Conservation (phyloP, 2,329 filamentous ascomycete species). For the Xylaria sp. region DNA sequence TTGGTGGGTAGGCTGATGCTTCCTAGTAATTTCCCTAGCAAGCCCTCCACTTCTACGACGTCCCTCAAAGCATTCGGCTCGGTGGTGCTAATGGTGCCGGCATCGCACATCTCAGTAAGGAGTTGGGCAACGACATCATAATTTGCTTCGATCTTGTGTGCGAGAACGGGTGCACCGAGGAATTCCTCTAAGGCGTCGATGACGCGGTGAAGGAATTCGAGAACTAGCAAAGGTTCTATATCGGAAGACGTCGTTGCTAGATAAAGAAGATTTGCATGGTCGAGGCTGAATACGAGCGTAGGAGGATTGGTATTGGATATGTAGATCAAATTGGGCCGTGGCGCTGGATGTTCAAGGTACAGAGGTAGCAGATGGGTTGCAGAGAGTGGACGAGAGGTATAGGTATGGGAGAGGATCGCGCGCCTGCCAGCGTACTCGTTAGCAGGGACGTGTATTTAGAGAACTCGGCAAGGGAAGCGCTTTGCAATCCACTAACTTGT, state of each 20-base stretch:
- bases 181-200: constrained; percentile 96
- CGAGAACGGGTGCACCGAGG: constrained; percentile 85
- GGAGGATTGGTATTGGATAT: constrained; percentile 84
- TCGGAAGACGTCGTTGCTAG: constrained; percentile 87
- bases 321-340: constrained; percentile 88
- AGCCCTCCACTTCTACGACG: constrained; percentile 89
- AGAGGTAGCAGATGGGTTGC: constrained; percentile 82
- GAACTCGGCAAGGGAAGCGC: background rate
- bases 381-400: constrained; percentile 82
- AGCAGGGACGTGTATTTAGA: background rate
- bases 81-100: constrained; percentile 86
- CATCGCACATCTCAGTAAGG: constrained; percentile 95
- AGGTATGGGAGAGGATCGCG: constrained; percentile 88
- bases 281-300: constrained; percentile 86
- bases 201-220: constrained; percentile 94
- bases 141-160: constrained; percentile 85
- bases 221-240: constrained; percentile 85
- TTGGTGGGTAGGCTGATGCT: constrained; percentile 82
- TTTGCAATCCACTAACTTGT: constrained; percentile 71
- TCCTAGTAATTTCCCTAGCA: constrained; percentile 88
- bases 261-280: constrained; percentile 88
- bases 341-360: constrained; percentile 83
- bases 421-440: constrained; percentile 65
- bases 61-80: constrained; percentile 94
- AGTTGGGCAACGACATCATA: constrained; percentile 96